Conservation (phyloP, 306 rosid genomes). For the Casuarina cunninghamiana region DNA sequence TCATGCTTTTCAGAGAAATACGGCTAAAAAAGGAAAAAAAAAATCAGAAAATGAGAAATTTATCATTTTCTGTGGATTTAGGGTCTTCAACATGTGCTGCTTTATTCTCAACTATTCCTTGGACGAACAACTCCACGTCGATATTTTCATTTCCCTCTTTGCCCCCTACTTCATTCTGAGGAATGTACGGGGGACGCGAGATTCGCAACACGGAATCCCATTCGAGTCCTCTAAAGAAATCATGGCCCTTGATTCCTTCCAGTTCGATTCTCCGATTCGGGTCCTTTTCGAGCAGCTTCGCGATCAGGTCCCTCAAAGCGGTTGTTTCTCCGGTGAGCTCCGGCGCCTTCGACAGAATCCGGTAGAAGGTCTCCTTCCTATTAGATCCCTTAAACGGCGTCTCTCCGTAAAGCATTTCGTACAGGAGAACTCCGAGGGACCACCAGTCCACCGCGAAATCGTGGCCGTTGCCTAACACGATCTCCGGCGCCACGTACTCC, state of each 20-base stretch:
- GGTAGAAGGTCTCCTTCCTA: conserved; percentile 72
- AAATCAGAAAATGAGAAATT: no score
- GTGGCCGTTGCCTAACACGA: conserved; percentile 69
- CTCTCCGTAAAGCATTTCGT: conserved; percentile 72
- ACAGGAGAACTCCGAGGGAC: conserved; percentile 71
- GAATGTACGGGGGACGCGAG: conserved; percentile 73
- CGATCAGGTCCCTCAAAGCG: conserved; percentile 57
- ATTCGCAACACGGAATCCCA: conserved; percentile 62
- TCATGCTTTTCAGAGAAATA: no score
- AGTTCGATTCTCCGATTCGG: conserved; percentile 57
- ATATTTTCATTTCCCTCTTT: conserved; percentile 23
- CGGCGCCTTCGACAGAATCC: conserved; percentile 44
- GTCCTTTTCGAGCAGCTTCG: conserved; percentile 58
- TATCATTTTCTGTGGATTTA: background rate
- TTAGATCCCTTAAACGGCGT: conserved; percentile 71
- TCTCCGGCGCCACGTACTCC: conserved; percentile 95
- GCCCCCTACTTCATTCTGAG: conserved; percentile 40
- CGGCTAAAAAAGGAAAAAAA: no score
- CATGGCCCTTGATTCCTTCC: conserved; percentile 64
- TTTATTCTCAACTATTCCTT: conserved; percentile 41
- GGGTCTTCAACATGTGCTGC: background rate
- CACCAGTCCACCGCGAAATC: conserved; percentile 91
- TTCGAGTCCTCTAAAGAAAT: conserved; percentile 51
- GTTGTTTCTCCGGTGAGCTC: conserved; percentile 57
- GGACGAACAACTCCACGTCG: conserved; percentile 64